A percentile compares a stretch with the other conserved stretches of the same genome.
These are phyloP conservation scores for Talaromyces proteolyticus DNA, from an alignment of 495 filamentous ascomycete species.

Conservation along the genomic window DNA sequence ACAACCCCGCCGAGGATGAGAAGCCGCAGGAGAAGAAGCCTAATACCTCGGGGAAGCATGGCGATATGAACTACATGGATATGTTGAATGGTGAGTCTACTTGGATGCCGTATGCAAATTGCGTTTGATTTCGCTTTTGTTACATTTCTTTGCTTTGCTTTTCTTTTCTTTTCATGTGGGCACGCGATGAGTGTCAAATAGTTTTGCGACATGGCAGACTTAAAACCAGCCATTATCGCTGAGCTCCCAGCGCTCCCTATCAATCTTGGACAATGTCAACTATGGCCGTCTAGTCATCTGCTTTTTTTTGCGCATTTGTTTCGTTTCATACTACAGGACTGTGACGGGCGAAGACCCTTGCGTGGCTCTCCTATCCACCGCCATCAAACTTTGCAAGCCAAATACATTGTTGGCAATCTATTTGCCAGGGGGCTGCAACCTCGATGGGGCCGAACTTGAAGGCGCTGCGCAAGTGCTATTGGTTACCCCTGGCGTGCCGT, in stretches of 20 bases:
- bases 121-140: neutral
- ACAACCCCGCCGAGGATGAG: slow-evolving; percentile 27
- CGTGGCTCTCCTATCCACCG: slow-evolving; percentile 7
- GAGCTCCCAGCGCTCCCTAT: too few relatives aligned
- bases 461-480: slow-evolving; percentile 9
- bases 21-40: slow-evolving; percentile 12
- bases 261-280: too few relatives aligned
- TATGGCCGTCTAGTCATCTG: too few relatives aligned
- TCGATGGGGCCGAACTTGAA: neutral
- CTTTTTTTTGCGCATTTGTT: too few relatives aligned
- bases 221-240: too few relatives aligned
- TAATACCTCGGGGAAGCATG: slow-evolving; percentile 16
- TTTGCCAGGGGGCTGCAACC: neutral
- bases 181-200: too few relatives aligned
- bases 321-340: too few relatives aligned
- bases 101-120: too few relatives aligned
- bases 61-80: slow-evolving; percentile 39
- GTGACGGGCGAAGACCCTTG: too few relatives aligned
- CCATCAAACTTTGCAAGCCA: slow-evolving; percentile 5
- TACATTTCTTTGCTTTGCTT: neutral
- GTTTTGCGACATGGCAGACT: too few relatives aligned
- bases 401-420: neutral
- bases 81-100: slow-evolving; percentile 37
- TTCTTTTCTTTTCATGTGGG: too few relatives aligned
- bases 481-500: slow-evolving; percentile 17